Evolutionary conservation across 495 filamentous ascomycete genomes (phyloP), one percentile per base, ranked within the genome.

Genomic region (Thermothielavioides terrestris): DNA sequence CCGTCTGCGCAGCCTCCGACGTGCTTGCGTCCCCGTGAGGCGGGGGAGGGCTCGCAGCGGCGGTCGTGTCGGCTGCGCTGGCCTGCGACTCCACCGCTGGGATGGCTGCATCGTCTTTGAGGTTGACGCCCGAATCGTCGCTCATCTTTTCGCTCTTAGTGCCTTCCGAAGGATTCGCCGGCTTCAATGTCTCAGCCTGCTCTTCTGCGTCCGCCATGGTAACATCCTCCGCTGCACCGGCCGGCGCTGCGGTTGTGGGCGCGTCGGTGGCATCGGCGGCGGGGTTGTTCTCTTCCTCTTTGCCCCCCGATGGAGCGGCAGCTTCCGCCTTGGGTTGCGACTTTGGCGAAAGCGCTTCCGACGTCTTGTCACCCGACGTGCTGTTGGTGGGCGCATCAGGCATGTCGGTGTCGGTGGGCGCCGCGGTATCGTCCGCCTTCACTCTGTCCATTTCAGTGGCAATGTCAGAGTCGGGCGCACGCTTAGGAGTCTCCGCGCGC

Each of bases 11-110:
- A 2, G 62, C 52, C 15, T 71, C 69, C 0, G 65, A 55, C 58
- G 68, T 68, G 36, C 64, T 67, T 4, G 61, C 62, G 30, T 74
- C 71, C 3, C 54, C 59, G 1, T 60, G 56, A 1, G 53, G 18
- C 0, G 56, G 47, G 8, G 55, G 56, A 6, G 55, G 37, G 2
- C 60, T 53, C 0, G 62, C 18, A 48, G 28, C 4, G 56, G 55
- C 20, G 7, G 46, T 6, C 10, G 43, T 23, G 17, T 52, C 58
- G 26, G 23, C 23, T 15, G 50, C 4, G 46, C 40, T 36, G 46
- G 48, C 10, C 49, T 55, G 26, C n/a, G 50, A 21, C 4, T 44
- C 45, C n/a, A 49, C 42, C 6, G 56, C 47, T 23, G 28, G 51
- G 30, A 20, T 30, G 6, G 12, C 31, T 38, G 38, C n/a, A 8